Conservation (phyloP, 148 eudicot species). For the Silene uniflora region DNA sequence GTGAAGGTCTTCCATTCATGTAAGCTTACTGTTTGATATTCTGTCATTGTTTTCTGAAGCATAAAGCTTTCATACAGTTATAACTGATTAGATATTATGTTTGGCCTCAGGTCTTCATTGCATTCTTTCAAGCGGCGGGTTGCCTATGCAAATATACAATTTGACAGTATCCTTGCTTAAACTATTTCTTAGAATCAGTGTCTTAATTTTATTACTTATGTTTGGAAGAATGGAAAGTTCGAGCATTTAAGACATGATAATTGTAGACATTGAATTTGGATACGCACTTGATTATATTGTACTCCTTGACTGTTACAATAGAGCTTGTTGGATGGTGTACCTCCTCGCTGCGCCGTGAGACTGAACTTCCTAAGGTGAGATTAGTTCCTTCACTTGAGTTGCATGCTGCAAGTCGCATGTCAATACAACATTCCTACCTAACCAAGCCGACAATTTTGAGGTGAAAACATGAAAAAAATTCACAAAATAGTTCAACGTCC, state of each 20-base stretch:
- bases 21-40: slow-evolving; percentile 29
- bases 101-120: slow-evolving; percentile 69
- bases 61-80: neutral
- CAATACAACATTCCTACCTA: neutral
- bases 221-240: neutral
- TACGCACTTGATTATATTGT: slow-evolving; percentile 1
- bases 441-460: too few species aligned
- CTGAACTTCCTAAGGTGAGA: slow-evolving; percentile 75
- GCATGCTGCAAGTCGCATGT: neutral
- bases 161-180: slow-evolving; percentile 67
- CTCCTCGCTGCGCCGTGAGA: slow-evolving; percentile 59
- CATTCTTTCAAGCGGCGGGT: slow-evolving; percentile 72
- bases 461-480: too few species aligned
- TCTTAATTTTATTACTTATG: neutral
- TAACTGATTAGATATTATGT: slow-evolving; percentile 3
- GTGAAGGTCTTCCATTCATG: slow-evolving; percentile 72
- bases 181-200: neutral
- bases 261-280: neutral
- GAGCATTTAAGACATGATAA: neutral
- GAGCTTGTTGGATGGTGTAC: slow-evolving; percentile 96
- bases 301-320: slow-evolving; percentile 42
- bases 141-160: slow-evolving; percentile 73
- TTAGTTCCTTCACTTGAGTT: neutral
- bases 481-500: too few species aligned
- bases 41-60: neutral